Percentiles rank a stretch among this genome's conserved stretches.
phyloP scores from a whole-genome alignment of 805 yeast species.

The Saccharomycopsis sp. region DNA sequence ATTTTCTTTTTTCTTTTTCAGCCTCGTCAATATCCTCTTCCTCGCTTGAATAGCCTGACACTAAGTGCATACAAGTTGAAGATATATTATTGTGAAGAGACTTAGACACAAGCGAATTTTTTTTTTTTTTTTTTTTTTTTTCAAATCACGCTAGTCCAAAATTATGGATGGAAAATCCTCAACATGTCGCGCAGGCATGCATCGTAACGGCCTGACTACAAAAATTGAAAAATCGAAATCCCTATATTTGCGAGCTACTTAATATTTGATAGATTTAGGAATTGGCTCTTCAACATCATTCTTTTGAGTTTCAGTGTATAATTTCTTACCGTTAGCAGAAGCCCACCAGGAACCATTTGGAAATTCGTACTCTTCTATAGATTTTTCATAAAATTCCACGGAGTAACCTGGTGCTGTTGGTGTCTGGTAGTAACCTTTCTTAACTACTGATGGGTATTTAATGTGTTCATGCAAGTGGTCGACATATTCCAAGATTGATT shows the following conservation, averaged over 20 bases:
- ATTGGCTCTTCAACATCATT: conserved; percentile 14
- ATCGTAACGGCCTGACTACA: too few relatives aligned
- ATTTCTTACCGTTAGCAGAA: conserved; percentile 22
- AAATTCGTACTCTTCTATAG: conserved; percentile 25
- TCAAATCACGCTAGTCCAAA: not conserved
- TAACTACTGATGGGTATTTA: conserved; percentile 26
- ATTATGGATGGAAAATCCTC: not conserved
- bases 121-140: not conserved
- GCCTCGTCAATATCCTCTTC: conserved; percentile 2
- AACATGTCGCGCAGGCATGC: not conserved
- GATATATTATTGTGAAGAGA: not conserved
- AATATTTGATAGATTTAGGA: conserved; percentile 9
- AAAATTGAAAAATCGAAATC: not conserved
- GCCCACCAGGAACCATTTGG: conserved; percentile 30
- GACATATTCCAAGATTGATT: conserved; percentile 28
- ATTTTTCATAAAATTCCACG: conserved; percentile 26
- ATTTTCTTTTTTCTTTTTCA: not conserved
- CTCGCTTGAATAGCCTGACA: conserved; percentile 1
- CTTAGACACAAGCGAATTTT: not conserved
- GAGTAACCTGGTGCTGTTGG: conserved; percentile 31
- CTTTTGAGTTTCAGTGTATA: conserved; percentile 17
- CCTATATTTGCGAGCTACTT: not conserved
- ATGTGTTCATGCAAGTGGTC: conserved; percentile 30
- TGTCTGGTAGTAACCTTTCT: conserved; percentile 28
- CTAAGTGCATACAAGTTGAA: not conserved